Base-by-base conservation (phyloP, 1,284 basidiomycete species). In the Ceratobasidium theobromae region DNA sequence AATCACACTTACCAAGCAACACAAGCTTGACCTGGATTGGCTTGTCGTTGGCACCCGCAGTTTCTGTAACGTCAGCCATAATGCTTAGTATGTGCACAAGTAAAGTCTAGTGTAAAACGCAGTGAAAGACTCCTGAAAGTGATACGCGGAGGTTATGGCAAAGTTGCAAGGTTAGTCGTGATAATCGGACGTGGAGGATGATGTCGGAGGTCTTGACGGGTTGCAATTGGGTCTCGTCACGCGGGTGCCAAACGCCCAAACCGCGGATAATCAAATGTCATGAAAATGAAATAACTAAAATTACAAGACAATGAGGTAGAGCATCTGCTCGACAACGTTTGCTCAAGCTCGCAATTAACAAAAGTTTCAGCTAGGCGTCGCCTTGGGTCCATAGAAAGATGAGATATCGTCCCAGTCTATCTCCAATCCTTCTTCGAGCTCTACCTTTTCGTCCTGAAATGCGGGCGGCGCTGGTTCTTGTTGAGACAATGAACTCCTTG, bases 11-110 rank as follows among this genome's bases (percentile, higher is more conserved):
- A 91, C 90, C 91, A 70, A 94, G 82, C 18, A 94, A 81, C 69
- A 94, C 92, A 58, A 95, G 84, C 78, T 94, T 95, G 71, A 95
- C 92, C 78, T 94, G 92, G 41, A 93, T 86, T 72, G 91, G 91
- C 78, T 91, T 92, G 77, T 94, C 89, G 51, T 48, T 65, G 35
- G 68, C 41, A 40, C 48, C 60, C 25, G 76, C 71, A 33, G 75
- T 69, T 52, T 77, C 77, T 65, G 76, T 75, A 27, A 75, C 69
- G 74, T 72, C 70, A 35, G 71, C 68, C 71, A 72, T 72, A 40
- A 53, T 43, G 54, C 28, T 60, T 53, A 32, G 40, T 66, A 23
- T 43, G 12, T 30, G 27, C 46, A 25, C 23, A 28, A 27, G 27
- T 43, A n/a, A 11, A 41, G 58, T 62, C 41, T 41, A 49, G 49